phyloP scores from a whole-genome alignment of 1,284 basidiomycete genomes.

The Erythrobasidium hasegawianum region DNA sequence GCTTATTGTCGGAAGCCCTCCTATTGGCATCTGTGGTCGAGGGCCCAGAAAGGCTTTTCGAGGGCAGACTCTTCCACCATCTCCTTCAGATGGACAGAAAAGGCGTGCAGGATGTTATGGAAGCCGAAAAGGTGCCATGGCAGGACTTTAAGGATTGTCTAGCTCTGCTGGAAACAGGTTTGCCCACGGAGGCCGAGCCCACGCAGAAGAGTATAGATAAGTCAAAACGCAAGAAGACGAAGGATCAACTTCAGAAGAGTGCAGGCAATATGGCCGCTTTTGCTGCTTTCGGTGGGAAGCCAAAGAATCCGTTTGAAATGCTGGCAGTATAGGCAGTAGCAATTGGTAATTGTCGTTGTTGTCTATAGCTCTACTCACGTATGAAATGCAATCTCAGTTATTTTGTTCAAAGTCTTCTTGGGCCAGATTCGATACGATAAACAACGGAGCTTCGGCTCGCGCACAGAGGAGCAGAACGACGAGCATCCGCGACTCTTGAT shows the following conservation, averaged over 20 bases:
- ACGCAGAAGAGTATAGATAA: constrained; percentile 7
- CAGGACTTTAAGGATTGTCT: no score
- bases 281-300: no score
- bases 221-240: constrained; percentile 6
- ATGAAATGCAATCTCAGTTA: no score
- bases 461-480: no score
- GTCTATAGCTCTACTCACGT: no score
- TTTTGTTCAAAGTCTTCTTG: no score
- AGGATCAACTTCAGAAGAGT: neutral
- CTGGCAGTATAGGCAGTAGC: no score
- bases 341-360: no score
- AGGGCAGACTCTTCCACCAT: constrained; percentile 17
- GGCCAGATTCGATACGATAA: no score
- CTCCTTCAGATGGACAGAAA: neutral
- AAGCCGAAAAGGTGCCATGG: neutral
- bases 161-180: neutral
- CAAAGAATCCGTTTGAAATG: no score
- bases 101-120: neutral
- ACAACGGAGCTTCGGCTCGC: no score
- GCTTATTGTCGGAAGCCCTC: constrained; percentile 8
- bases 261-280: neutral
- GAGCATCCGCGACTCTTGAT: no score
- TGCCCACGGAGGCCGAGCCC: neutral
- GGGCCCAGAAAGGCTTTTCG: constrained; percentile 4
- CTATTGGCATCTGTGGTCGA: constrained; percentile 3